Evolutionary conservation across 108 stramenopile genomes (phyloP), one percentile per base, ranked within the genome.

Genomic region (Cylindrotheca fusiformis): DNA sequence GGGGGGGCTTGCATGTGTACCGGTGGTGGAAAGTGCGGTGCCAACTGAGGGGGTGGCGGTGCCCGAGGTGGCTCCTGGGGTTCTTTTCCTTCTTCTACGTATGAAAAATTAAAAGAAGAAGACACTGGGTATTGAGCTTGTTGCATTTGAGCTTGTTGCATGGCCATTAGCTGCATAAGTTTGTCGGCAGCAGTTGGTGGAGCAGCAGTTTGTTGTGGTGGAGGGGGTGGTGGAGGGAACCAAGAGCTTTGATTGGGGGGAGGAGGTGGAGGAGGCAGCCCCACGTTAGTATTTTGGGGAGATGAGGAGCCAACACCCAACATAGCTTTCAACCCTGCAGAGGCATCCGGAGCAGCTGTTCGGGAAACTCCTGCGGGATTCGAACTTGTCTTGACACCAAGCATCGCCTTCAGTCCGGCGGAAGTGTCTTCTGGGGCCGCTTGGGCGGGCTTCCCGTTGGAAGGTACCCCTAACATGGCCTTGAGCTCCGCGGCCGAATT

Each of bases 71-170:
- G 62, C 26, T 18, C 47, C 47, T 77, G 65, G 63, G 75, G 78
- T 0, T 80, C 78, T 67, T 90, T 67, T 24, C 88, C 92, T 76
- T 86, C 92, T 55, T 82, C 81, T 19, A 82, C 76, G 74, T 93
- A 93, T 0, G 87, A 78, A 55, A 93, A 93, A 60, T 90, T 93
- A 58, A 93, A 93, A 0, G 69, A 65, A 12, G 86, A 67, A 25
- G 49, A 59, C 18, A 22, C 27, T 6, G 52, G 70, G 28, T 67
- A 24, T 1, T 48, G 56, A 33, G 22, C 47, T 48, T 25, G 67
- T 26, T 55, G 58, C 67, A 67, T 71, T n/a, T 41, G 36, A 4
- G 54, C 46, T 18, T 53, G 55, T 32, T 68, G 48, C 54, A 65
- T 70, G 1, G 73, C 41, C 81, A 88, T 86, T 47, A 93, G 32